These are phyloP conservation scores for Fomitopsis schrenkii DNA, from an alignment of 1,284 basidiomycete genomes.

Conservation along the genomic window DNA sequence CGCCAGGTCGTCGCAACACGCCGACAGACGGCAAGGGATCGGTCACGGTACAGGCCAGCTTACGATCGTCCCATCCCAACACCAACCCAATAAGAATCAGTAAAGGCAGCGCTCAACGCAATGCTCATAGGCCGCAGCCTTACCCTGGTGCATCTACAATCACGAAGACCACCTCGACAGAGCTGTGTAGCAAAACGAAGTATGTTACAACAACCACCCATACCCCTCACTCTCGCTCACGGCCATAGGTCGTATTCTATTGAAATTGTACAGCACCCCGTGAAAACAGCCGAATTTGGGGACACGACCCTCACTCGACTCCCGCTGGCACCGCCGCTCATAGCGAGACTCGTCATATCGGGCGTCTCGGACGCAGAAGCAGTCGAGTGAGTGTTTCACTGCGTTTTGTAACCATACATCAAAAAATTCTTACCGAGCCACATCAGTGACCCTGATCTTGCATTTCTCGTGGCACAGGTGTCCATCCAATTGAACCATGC, in stretches of 20 bases:
- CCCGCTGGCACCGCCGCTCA: slow-evolving; percentile 76
- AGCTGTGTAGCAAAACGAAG: background rate
- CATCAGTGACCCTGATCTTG: slow-evolving; percentile 69
- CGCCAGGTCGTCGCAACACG: background rate
- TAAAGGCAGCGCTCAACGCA: background rate
- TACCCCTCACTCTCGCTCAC: background rate
- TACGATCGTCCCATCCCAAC: background rate
- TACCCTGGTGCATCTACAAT: background rate
- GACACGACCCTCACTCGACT: slow-evolving; percentile 71
- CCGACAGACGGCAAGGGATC: background rate
- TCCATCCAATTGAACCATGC: slow-evolving; percentile 68
- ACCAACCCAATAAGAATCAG: background rate
- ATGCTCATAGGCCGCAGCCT: background rate
- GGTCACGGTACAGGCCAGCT: background rate
- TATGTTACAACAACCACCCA: background rate
- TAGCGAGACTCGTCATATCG: slow-evolving; percentile 73
- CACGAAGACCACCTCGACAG: background rate
- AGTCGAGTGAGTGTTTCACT: slow-evolving; percentile 56
- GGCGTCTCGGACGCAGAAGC: slow-evolving; percentile 64
- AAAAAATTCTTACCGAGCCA: slow-evolving; percentile 17
- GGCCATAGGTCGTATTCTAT: slow-evolving; percentile 61
- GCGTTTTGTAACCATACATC: slow-evolving; percentile 12
- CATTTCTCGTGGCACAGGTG: slow-evolving; percentile 79
- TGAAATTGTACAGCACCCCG: slow-evolving; percentile 78
- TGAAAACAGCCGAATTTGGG: slow-evolving; percentile 76